Conservation (phyloP, 441 rosid species). For the Jatropha multifida region DNA sequence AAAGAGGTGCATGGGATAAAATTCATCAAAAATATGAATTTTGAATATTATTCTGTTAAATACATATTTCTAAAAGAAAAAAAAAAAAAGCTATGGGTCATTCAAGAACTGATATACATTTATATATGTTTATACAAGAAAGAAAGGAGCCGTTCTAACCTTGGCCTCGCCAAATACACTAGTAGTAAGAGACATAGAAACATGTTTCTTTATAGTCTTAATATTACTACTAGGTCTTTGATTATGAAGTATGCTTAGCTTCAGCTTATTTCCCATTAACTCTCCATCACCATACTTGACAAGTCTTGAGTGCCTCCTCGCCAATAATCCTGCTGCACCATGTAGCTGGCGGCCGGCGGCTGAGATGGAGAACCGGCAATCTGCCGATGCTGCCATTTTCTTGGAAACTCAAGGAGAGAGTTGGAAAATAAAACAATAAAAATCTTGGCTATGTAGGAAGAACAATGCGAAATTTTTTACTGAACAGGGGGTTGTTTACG, state of each 20-base stretch:
- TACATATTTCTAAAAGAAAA: no score
- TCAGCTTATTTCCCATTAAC: slow-evolving; percentile 71
- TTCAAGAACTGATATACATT: background rate
- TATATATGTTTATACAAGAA: background rate
- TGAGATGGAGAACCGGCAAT: slow-evolving; percentile 58
- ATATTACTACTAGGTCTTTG: slow-evolving; percentile 5
- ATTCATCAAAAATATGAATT: background rate
- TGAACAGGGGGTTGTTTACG: slow-evolving; percentile 17
- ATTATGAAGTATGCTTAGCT: slow-evolving; percentile 23
- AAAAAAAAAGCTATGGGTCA: background rate
- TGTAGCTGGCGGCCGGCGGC: slow-evolving; percentile 42
- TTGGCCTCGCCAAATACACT: slow-evolving; percentile 37
- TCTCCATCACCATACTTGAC: slow-evolving; percentile 59
- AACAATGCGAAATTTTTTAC: background rate
- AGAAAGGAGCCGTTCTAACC: slow-evolving; percentile 28
- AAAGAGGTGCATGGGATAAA: background rate
- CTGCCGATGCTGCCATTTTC: slow-evolving; percentile 58
- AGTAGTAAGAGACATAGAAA: slow-evolving; percentile 45
- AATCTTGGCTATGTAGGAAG: slow-evolving; percentile 1
- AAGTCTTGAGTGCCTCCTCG: slow-evolving; percentile 36
- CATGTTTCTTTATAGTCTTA: slow-evolving; percentile 22
- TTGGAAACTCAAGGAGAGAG: slow-evolving; percentile 26
- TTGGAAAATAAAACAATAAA: slow-evolving; percentile 24
- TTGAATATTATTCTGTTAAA: background rate
- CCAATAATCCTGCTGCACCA: slow-evolving; percentile 31